Base-by-base conservation (phyloP, 179 eudicot genomes). In the Vitellaria paradoxa region DNA sequence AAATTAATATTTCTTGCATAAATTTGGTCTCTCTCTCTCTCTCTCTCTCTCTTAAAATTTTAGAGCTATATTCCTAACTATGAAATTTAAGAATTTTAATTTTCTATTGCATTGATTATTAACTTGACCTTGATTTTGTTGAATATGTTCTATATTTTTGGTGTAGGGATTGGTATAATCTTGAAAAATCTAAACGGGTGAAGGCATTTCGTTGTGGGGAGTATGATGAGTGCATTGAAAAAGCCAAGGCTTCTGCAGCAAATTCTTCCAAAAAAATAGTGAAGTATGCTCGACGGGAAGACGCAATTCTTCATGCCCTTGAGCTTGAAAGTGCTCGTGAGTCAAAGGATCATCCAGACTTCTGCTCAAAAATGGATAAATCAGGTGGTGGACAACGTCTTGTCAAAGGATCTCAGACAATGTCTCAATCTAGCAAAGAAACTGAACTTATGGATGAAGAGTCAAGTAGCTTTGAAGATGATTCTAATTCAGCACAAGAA, bases 191-290 rank as follows among this genome's bases (percentile, higher is more conserved):
- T 42, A 92, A 80, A 85, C 79, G 86, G 23, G 90, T 94, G 82
- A 92, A 94, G 85, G 86, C 98, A 57, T 94, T 94, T 77, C 98
- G 90, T 45, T 94, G 97, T 81, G 96, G 96, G 71, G 98, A 94
- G 55, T 86, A 88, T 64, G 86, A 91, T 73, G 78, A 79, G 63
- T 91, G 93, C 82, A 94, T 94, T 81, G 88, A 86, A 76, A 89
- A 88, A 74, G 98, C 97, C 50, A 87, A 84, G 85, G 83, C 82
- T 76, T 59, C 90, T 13, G 89, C 89, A 7, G 81, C 89, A 49
- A 85, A 75, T 63, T 65, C 37, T 30, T 30, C 83, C 26, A 91
- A 83, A 79, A 90, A 86, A 78, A 81, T 75, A 55, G 82, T 84
- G 68, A 92, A 86, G 75, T 87, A 91, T 81, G 90, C 93, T 47